Base-by-base conservation (phyloP, 768 basidiomycete genomes). In the Mycena amicta region DNA sequence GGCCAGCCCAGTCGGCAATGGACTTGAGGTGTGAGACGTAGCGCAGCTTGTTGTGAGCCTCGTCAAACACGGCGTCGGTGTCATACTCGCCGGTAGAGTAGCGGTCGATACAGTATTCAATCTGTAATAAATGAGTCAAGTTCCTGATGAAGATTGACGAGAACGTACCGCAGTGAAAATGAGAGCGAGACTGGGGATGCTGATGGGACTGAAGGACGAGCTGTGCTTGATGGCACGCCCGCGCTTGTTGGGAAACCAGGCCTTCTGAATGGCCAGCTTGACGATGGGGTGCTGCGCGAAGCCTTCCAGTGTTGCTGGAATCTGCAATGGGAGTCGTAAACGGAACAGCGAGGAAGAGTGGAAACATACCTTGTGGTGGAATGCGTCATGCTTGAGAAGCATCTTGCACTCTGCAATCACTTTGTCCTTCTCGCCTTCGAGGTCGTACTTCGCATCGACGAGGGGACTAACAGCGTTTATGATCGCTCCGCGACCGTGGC, bases 401-500 rank as follows among this genome's bases (percentile, higher is more conserved):
- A 4, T 18, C 16, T 54, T 31, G 16, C 25, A 31, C 18, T 30
- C 50, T 3, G 41, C n/a, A 16, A 31, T 53, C 45, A 59, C 26
- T 6, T 39, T 51, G 18, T 45, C 40, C 0, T 31, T 26, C 16
- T 55, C 53, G 12, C 46, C 53, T 20, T 31, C 28, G 53, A 60
- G 52, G 8, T n/a, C 15, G 28, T 45, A 60, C 0, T 53, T 55
- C 1, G 53, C 39, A 0, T 39, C 50, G 28, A 60, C 25, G 25
- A 60, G 57, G 11, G 59, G 49, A 16, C 49, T 47, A 4, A 55
- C 43, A 5, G 39, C 25, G 26, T 46, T 50, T 27, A 30, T 50
- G 18, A 59, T 5, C 26, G 25, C 30, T 33, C 58, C 51, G 15
- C 58, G 58, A 1, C 28, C 58, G 25, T 59, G 58, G 4, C 37